Percentiles rank a stretch among this genome's conserved stretches.
These are phyloP conservation scores for Eragrostis tef DNA, from an alignment of 202 grass and related monocot genomes.

Conservation along the genomic window DNA sequence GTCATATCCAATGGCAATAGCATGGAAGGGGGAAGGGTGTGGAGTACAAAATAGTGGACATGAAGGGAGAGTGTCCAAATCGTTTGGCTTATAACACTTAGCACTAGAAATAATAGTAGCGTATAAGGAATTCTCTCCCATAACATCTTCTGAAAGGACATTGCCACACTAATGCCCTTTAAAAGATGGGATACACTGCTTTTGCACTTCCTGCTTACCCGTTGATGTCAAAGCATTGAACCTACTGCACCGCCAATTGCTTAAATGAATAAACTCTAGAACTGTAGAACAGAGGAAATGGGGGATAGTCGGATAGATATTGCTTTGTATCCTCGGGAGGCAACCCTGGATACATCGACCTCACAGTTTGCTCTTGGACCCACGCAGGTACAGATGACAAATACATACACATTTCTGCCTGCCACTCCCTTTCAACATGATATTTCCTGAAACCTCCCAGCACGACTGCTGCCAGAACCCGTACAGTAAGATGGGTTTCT, in stretches of 20 bases:
- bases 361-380: constrained; percentile 48
- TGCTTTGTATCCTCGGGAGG: constrained; percentile 54
- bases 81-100: not conserved
- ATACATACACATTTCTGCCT: constrained; percentile 44
- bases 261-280: constrained; percentile 23
- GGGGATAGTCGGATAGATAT: constrained; percentile 42
- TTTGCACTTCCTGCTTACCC: constrained; percentile 16
- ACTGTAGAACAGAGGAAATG: constrained; percentile 41
- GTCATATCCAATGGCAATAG: not conserved
- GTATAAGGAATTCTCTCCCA: not conserved
- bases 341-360: constrained; percentile 58
- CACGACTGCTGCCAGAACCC: constrained; percentile 48
- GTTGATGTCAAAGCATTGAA: constrained; percentile 31
- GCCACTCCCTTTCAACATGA: constrained; percentile 45
- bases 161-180: not conserved
- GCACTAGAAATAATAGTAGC: not conserved
- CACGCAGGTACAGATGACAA: constrained; percentile 51
- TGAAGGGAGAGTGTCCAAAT: not conserved
- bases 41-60: not conserved
- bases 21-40: not conserved
- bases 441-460: constrained; percentile 63
- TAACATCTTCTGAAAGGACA: not conserved
- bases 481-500: constrained; percentile 54
- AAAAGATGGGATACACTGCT: constrained; percentile 35
- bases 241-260: constrained; percentile 33